Base-by-base conservation (phyloP, 768 basidiomycete genomes). In the Phaffia australis region DNA sequence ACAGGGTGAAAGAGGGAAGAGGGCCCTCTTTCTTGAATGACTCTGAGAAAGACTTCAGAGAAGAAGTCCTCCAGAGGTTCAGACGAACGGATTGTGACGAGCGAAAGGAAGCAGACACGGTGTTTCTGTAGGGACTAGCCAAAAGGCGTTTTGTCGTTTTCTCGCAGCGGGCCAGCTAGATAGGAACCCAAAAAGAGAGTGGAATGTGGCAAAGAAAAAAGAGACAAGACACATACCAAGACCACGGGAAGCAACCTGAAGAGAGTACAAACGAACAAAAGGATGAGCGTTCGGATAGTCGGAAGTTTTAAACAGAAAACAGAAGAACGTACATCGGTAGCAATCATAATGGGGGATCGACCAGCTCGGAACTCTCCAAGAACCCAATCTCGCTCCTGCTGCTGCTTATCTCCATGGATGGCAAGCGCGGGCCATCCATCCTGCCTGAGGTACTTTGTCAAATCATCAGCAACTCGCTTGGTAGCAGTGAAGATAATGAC, bases 401-500 rank as follows among this genome's bases (percentile, higher is more conserved):
- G 91, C 80, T 92, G 92, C 79, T 99, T 99, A 81, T 99, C 95
- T 73, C 95, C 95, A 75, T 99, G 95, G 73, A 99, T 99, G 63
- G 95, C 94, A 48, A 99, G 81, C 18, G 95, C 95, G n/a, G 95
- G 95, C 95, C 95, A 99, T 18, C 95, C 95, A 74, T 99, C 95
- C 81, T 89, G 87, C 66, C 95, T 87, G 66, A 99, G 81, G 72
- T 73, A 75, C 78, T 97, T 98, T 23, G 95, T 99, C 73, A 99
- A 87, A 70, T 99, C 95, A 76, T 99, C 95, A 60, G 95, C 95
- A 66, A 94, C 89, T 30, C 68, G 57, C 60, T 98, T 99, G 29
- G 95, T 99, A 23, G 86, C 92, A 69, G 97, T 92, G 76, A 99
- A 99, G 74, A 99, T 99, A 70, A 99, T 83, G 56, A 99, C 95